These are phyloP conservation scores for Nicotiana sylvestris DNA, from an alignment of 257 asterid genomes.

Conservation along the genomic window DNA sequence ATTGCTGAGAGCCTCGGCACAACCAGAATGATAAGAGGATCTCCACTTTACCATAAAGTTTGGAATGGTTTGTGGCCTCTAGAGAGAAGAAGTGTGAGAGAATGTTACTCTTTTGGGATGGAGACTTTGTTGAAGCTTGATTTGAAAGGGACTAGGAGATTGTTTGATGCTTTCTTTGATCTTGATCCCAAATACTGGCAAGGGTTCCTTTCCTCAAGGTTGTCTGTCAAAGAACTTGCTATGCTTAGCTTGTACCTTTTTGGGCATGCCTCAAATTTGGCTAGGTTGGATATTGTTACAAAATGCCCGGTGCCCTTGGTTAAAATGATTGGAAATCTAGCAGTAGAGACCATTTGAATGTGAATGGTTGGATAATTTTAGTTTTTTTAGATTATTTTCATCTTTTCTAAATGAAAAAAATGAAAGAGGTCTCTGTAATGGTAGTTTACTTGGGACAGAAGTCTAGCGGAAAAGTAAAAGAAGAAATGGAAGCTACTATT, in stretches of 20 bases:
- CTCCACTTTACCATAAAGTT: constrained; percentile 34
- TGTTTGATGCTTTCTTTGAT: constrained; percentile 82
- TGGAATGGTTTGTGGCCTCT: constrained; percentile 85
- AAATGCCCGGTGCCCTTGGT: constrained; percentile 70
- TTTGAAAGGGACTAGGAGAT: constrained; percentile 58
- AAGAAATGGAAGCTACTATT: background rate
- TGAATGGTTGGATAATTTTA: background rate
- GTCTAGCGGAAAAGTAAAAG: background rate
- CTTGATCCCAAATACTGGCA: constrained; percentile 73
- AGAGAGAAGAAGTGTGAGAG: constrained; percentile 59
- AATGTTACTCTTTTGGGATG: constrained; percentile 76
- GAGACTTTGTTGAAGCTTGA: constrained; percentile 78
- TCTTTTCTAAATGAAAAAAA: background rate
- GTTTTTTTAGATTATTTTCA: background rate
- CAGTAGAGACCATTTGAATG: constrained; percentile 55
- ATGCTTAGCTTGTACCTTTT: constrained; percentile 54
- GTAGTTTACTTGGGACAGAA: background rate
- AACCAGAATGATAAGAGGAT: constrained; percentile 73
- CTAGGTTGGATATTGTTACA: constrained; percentile 57
- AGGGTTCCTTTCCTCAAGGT: constrained; percentile 70
- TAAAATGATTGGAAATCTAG: constrained; percentile 65
- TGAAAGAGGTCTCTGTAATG: background rate
- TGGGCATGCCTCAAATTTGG: constrained; percentile 53
- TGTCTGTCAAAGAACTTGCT: constrained; percentile 62
- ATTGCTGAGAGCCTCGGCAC: constrained; percentile 83